Base-by-base conservation (phyloP, 2,329 filamentous ascomycete genomes). In the Fusarium proliferatum region DNA sequence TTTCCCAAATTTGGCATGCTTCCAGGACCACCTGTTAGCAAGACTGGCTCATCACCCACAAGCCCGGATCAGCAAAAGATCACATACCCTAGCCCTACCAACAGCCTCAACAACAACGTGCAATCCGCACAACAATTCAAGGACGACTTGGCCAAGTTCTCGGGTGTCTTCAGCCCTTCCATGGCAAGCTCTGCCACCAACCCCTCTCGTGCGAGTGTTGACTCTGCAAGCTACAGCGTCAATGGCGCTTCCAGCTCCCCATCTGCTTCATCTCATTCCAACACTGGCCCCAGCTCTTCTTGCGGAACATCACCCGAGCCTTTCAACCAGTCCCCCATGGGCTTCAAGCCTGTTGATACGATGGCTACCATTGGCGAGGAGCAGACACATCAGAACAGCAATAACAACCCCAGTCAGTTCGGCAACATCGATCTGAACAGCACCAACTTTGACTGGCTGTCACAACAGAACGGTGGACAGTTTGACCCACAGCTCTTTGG, bases 401-500 rank as follows among this genome's bases (percentile, higher is more conserved):
- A 81, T 5, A 81, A 79, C 61, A 55, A 30, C 7, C 80, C 81
- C 57, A 83, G 85, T 9, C 75, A 82, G 26, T 81, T 82, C 57
- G 69, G 76, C 46, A 79, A 82, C 30, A 58, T 80, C 6, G 81
- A 83, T 33, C 74, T 89, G 60, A 86, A 87, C 71, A 82, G 86
- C 66, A 87, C 85, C 75, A 89, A 89, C 75, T 87, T 94, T 76
- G 92, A 94, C 80, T 95, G 92, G 89, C 86, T 96, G 56, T 88
- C 91, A 43, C 91, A 92, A 77, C 93, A 97, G 80, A 96, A 95
- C 77, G 92, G 92, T 64, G 94, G 94, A 63, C 91, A 93, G 72
- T 98, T 98, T 78, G 95, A 98, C 71, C 96, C 96, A 1, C 91
- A 96, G 62, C 87, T 98, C 9, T 98, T 98, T 81, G 94, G 93